Evolutionary conservation across 2,329 filamentous ascomycete genomes (phyloP), one percentile per base, ranked within the genome.

Genomic region (Penicillium paneum): DNA sequence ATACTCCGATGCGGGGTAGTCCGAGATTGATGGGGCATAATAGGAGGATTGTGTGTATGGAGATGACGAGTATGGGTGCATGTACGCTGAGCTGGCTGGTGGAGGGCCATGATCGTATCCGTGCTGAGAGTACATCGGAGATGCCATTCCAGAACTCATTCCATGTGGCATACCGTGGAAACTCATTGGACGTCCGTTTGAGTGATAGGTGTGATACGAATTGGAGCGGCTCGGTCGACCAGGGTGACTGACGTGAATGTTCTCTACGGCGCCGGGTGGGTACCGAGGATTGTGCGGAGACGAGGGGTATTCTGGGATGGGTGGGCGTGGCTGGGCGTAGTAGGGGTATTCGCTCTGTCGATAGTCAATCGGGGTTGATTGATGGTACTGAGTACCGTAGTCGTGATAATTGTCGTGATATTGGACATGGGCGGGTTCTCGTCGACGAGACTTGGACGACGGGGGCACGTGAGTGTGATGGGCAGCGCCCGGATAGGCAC

Each of bases 191-290:
- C 74, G 67, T 35, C 60, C 61, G 57, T 64, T 64, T 39, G 68
- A 41, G 54, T 75, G 71, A 40, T 73, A 71, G 24, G 67, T 61
- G 50, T 73, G 68, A 49, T 75, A 74, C n/a, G 72, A 64, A 53
- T 65, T 65, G 21, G 74, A 69, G 32, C 69, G 68, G 56, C 59
- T 56, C 24, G 60, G 52, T 39, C 71, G 71, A 50, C 62, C 65
- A 12, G 56, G 62, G 51, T 63, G 68, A 55, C 43, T 64, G 54
- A 66, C 64, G 53, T 67, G 68, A 41, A 67, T 65, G 53, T 70
- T 71, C 55, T 72, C 67, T 36, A 63, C 58, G 29, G 63, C 57
- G 5, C 63, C 57, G 6, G 66, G 67, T 6, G 64, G 55, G 29
- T 71, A 74, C 31, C 64, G 67, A 24, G 66, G 32, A 41, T 62